Base-by-base conservation (phyloP, 2,329 filamentous ascomycete genomes). In the Xylaria sp. region DNA sequence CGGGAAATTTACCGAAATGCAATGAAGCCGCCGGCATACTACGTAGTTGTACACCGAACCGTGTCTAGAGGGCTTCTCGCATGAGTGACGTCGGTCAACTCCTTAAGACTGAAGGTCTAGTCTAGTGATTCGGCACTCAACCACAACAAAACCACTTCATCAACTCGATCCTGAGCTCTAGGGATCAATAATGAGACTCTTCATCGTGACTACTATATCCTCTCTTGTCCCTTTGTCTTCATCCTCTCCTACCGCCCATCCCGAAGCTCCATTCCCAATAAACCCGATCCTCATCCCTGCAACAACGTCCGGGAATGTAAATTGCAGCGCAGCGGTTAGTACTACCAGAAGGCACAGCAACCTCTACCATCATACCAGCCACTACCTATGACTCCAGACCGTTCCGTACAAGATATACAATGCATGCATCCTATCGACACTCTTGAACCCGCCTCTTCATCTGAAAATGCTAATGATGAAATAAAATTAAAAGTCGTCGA, bases 251-350 rank as follows among this genome's bases (percentile, higher is more conserved):
- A 15, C 23, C 45, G 34, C 28, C 18, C 8, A 39, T 41, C 4
- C 48, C 20, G 48, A 30, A 7, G 20, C 41, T 9, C 7, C 34
- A 23, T 45, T 20, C 18, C 20, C 4, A 45, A 25, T 34, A 50
- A 55, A 61, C 30, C 28, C 36, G 13, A 13, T 34, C 28, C 52
- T 53, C 28, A 8, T 53, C 25, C 65, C 65, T 8, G 2, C 13
- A 12, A 39, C 55, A 25, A 13, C 34, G 41, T 32, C 45, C 13
- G 67, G 65, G 20, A 65, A 70, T 30, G 52, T 62, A 20, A 45
- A 69, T 25, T 69, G 61, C 28, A 65, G 66, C 28, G 34, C 67
- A 41, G 39, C 55, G 23, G 58, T 58, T 3, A 66, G 57, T 55
- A 45, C 1, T 9, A 50, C 25, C 56, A 36, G 18, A 9, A 23